Evolutionary conservation across 2,329 filamentous ascomycete species (phyloP).

Genomic region (Periconia digitata): DNA sequence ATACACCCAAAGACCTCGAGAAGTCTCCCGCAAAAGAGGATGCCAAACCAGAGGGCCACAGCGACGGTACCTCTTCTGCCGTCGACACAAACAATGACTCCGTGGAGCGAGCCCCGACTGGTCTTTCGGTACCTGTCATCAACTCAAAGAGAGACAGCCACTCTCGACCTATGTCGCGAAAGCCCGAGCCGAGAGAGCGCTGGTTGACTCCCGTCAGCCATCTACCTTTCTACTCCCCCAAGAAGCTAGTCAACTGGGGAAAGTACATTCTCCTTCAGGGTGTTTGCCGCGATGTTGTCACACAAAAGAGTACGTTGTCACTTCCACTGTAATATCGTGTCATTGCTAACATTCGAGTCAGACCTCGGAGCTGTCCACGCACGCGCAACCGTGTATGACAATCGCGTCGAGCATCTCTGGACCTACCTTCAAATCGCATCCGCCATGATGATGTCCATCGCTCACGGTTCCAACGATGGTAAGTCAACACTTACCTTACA

Average conservation of each 20-base stretch:
- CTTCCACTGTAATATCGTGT: too few species aligned
- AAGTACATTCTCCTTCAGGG: conserved; percentile 46
- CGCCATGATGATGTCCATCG: conserved; percentile 39
- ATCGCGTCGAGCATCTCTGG: conserved; percentile 29
- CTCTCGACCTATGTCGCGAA: background rate
- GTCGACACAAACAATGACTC: too few species aligned
- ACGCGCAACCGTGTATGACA: conserved; percentile 33
- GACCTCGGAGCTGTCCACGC: conserved; percentile 32
- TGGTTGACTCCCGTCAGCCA: conserved; percentile 34
- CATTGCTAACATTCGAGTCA: too few species aligned
- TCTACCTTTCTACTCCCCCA: conserved; percentile 20
- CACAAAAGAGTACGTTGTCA: conserved; percentile 41
- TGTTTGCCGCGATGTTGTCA: conserved; percentile 34
- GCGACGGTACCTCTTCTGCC: conserved; percentile 2
- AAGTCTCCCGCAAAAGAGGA: conserved; percentile 3
- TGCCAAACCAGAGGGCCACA: background rate
- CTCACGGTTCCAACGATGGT: conserved; percentile 69
- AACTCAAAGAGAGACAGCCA: background rate
- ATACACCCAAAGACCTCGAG: background rate
- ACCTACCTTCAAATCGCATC: conserved; percentile 54
- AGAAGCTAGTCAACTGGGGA: conserved; percentile 34
- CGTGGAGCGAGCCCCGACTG: background rate
- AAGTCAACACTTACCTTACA: background rate
- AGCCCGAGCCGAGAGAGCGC: conserved; percentile 20
- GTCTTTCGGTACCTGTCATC: background rate